Evolutionary conservation across 139 green algal genomes (phyloP), one percentile per base, ranked within the genome.

Genomic region (Edaphochlamys debaryana): DNA sequence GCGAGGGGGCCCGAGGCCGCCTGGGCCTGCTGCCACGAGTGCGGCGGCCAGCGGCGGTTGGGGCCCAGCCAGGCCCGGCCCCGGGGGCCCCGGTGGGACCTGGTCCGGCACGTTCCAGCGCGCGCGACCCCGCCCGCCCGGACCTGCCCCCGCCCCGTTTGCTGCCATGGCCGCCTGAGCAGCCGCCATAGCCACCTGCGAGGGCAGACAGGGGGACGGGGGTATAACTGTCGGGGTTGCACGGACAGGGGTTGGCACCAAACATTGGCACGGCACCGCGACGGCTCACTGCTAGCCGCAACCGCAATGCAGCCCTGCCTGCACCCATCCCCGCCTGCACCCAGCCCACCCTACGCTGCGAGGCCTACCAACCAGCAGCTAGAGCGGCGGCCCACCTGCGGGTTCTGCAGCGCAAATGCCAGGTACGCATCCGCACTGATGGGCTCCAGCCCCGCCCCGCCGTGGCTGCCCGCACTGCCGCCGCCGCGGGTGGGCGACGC

Each of bases 391-490:
- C n/a, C n/a, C n/a, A n/a, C n/a, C n/a, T 82, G 58, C 1, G 76
- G 76, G 76, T 82, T 64, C 32, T 82, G 62, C 23, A 73, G 62
- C 0, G 76, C 76, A 25, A 74, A 82, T 9, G 76, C 76, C 32
- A 82, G 41, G 76, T 74, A 82, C 63, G 73, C 42, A 62, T 82
- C 76, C 19, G 76, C 63, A 13, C 42, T 82, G 42, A 82, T 81
- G 56, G 22, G n/a, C 66, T 40, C 67, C 5, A 3, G 1, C 66
- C 20, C 40, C 67, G 22, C n/a, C n/a, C n/a, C n/a, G 50, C 32
- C 29, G 20, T 29, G 37, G 23, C 30, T n/a, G 17, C 54, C 29
- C 37, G 22, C 29, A 22, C 45, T 37, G 25, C 36, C 72, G 45
- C 19, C 69, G 29, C 17, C 48, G 45, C 13, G 45, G 45, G 45